Conservation (phyloP, 2,329 filamentous ascomycete species). For the Ophiocordyceps unilateralis region DNA sequence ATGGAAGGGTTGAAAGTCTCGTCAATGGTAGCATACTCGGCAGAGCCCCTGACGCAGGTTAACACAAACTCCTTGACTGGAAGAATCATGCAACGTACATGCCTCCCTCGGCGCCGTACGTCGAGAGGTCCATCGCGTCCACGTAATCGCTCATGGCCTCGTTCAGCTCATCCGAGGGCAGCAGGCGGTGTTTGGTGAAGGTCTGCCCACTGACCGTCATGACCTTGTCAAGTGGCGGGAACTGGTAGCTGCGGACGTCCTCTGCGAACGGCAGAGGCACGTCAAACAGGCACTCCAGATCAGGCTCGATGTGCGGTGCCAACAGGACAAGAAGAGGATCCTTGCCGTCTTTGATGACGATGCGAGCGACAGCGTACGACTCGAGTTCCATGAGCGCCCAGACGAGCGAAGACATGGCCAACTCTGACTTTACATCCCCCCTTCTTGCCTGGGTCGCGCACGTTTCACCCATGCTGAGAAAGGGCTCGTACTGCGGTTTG, state of each 20-base stretch:
- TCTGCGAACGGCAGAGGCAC: slow-evolving; percentile 85
- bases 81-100: slow-evolving; percentile 30
- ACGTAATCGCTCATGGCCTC: slow-evolving; percentile 83
- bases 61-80: background rate
- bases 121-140: slow-evolving; percentile 76
- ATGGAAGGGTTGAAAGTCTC: slow-evolving; percentile 72
- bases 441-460: slow-evolving; percentile 63
- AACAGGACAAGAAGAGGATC: slow-evolving; percentile 63
- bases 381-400: slow-evolving; percentile 75
- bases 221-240: slow-evolving; percentile 76
- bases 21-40: slow-evolving; percentile 61
- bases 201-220: slow-evolving; percentile 72
- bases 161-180: slow-evolving; percentile 59
- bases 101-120: slow-evolving; percentile 54
- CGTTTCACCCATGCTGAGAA: slow-evolving; percentile 68
- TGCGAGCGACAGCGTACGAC: slow-evolving; percentile 68
- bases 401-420: slow-evolving; percentile 78
- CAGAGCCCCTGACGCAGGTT: slow-evolving; percentile 16
- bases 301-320: slow-evolving; percentile 59
- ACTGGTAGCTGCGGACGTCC: slow-evolving; percentile 78
- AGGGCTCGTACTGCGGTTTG: slow-evolving; percentile 51
- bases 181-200: slow-evolving; percentile 64
- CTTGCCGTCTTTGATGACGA: slow-evolving; percentile 72
- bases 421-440: slow-evolving; percentile 61
- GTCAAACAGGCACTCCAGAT: slow-evolving; percentile 76